Conservation (phyloP, 1,284 basidiomycete species). For the Marasmius fiardii region DNA sequence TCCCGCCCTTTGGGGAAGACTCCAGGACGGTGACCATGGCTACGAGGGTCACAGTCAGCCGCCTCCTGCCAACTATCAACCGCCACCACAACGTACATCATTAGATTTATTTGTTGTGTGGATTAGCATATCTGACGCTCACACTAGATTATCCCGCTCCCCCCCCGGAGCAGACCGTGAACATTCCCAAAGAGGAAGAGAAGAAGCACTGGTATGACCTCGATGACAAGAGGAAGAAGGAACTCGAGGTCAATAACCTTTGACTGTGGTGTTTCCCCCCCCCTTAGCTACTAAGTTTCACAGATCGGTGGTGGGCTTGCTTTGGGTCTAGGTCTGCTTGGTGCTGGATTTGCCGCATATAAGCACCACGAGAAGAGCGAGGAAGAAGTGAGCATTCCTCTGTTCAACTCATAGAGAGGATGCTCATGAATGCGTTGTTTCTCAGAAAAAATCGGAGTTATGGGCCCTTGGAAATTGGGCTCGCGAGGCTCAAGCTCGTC, state of each 20-base stretch:
- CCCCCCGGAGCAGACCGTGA: constrained; percentile 28
- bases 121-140: background rate
- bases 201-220: constrained; percentile 58
- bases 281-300: constrained; percentile 7
- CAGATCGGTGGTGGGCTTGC: constrained; percentile 65
- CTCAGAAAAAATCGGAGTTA: constrained; percentile 46
- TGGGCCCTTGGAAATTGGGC: constrained; percentile 58
- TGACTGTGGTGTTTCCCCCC: background rate
- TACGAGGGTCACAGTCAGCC: constrained; percentile 23
- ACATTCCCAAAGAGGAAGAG: constrained; percentile 41
- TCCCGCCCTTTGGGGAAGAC: constrained; percentile 65
- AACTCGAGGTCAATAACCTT: constrained; percentile 45
- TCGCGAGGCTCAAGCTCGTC: constrained; percentile 51
- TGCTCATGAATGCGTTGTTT: constrained; percentile 1
- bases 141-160: constrained; percentile 8
- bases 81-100: constrained; percentile 17
- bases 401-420: background rate
- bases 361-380: constrained; percentile 54
- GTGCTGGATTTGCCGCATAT: constrained; percentile 49
- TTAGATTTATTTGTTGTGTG: background rate
- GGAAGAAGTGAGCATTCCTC: constrained; percentile 43
- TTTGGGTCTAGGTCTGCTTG: constrained; percentile 48
- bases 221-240: constrained; percentile 52
- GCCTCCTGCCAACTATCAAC: constrained; percentile 16
- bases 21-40: constrained; percentile 34